These are phyloP conservation scores for Berkeleyomyces basicola DNA, from an alignment of 2,329 filamentous ascomycete genomes.

Conservation along the genomic window DNA sequence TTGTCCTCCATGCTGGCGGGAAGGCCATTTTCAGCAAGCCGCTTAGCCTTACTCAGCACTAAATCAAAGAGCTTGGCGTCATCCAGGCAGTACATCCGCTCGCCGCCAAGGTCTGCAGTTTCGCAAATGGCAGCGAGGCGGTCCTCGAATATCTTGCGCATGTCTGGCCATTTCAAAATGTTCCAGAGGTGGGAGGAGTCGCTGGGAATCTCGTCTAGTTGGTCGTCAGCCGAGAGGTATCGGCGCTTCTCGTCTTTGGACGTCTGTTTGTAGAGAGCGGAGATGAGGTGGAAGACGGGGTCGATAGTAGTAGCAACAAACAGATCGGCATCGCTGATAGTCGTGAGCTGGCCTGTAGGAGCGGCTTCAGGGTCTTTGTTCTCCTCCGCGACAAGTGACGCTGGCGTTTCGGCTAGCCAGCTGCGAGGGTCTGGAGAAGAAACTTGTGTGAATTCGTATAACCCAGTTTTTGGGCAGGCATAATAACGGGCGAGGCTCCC, in stretches of 20 bases:
- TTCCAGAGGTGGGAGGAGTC: constrained; percentile 40
- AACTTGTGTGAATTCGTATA: constrained; percentile 49
- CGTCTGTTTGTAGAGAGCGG: constrained; percentile 38
- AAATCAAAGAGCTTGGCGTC: constrained; percentile 50
- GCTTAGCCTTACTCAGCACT: constrained; percentile 53
- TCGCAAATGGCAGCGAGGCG: constrained; percentile 63
- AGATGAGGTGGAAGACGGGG: constrained; percentile 66
- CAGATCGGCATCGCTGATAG: constrained; percentile 43
- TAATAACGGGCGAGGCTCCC: constrained; percentile 41
- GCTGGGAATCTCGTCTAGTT: constrained; percentile 46
- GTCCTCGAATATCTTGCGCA: constrained; percentile 38
- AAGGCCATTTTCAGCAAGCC: constrained; percentile 47
- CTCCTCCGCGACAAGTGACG: neutral
- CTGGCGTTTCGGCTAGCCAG: constrained; percentile 40
- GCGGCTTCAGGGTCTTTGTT: neutral
- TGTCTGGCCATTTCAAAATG: constrained; percentile 33
- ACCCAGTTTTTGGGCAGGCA: constrained; percentile 41
- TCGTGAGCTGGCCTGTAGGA: neutral
- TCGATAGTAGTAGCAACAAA: constrained; percentile 74
- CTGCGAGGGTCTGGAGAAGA: constrained; percentile 32
- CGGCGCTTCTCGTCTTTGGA: constrained; percentile 37
- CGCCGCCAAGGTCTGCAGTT: constrained; percentile 64
- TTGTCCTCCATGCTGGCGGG: constrained; percentile 72
- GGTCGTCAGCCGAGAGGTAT: constrained; percentile 55
- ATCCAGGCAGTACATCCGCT: constrained; percentile 70